Base-by-base conservation (phyloP, 495 filamentous ascomycete species). In the Penicillium malachiteum region DNA sequence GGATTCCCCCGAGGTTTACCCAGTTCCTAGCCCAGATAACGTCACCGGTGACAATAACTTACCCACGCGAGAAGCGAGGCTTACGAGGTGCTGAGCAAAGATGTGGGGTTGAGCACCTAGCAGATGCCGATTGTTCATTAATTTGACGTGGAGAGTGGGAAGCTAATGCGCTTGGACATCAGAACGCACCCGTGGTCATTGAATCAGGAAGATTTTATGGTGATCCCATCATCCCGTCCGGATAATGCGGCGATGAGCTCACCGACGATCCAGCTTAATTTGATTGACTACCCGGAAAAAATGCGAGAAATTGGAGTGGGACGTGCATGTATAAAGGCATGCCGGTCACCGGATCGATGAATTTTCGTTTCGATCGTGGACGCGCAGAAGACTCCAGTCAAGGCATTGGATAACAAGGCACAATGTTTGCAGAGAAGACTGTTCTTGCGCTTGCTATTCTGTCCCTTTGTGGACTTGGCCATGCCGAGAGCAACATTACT, bases 401-500 rank as follows among this genome's bases (percentile, higher is more conserved):
- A 44, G 17, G 26, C 18, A 38, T n/a, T 34, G 30, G 31, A 10
- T n/a, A 31, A 0, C 18, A 5, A 10, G 10, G 26, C 33, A 41
- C 16, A 7, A 50, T 50, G 48, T 10, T 41, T 13, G 13, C 31
- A 10, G 48, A 39, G 18, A 50, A 50, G 10, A 6, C 12, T 12
- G 37, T 17, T 21, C 17, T 50, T 8, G 55, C 61, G 7, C 37
- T 54, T 42, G 55, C 58, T 51, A 42, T 61, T 30, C 48, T 61
- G 37, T 60, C 61, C 32, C 26, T 61, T 5, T 55, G 51, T 61
- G 58, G 55, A 35, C 39, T 64, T 9, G 48, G 51, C 16, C 26
- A 64, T 40, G 47, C 61, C 3, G 49, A 58, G 26, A 21, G 41
- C 9, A 52, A 60, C 14, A 63, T 66, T 32, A 66, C 63, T 9